Percentiles rank a stretch among this genome's conserved stretches.
phyloP scores from a whole-genome alignment of 2,329 filamentous ascomycete species.

The Aspergillus sp. region DNA sequence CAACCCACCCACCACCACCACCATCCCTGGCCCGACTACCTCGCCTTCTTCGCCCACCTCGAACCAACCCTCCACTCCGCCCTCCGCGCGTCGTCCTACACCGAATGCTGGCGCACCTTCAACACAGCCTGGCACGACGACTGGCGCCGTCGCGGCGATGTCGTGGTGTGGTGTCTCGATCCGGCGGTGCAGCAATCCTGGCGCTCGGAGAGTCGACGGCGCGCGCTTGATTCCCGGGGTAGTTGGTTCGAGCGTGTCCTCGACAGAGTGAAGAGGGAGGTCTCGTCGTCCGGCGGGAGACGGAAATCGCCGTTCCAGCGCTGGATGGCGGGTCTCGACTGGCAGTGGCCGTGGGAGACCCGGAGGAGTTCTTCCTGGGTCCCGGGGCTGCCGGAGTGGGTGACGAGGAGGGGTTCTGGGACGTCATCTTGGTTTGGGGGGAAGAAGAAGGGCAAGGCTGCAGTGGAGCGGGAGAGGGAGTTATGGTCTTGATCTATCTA shows the following conservation, averaged over 20 bases:
- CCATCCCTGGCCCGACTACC: constrained; percentile 41
- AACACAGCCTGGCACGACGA: constrained; percentile 58
- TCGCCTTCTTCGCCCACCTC: constrained; percentile 49
- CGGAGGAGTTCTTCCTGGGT: constrained; percentile 5
- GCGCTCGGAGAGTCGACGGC: constrained; percentile 20
- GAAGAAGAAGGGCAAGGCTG: constrained; percentile 4
- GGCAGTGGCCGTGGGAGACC: constrained; percentile 13
- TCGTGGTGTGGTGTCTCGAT: constrained; percentile 51
- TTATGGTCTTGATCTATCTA: constrained; percentile 10
- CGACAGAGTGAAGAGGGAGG: constrained; percentile 21
- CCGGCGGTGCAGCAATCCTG: constrained; percentile 25
- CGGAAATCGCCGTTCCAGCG: constrained; percentile 6
- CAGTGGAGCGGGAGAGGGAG: constrained; percentile 9
- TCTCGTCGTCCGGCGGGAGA: constrained; percentile 1
- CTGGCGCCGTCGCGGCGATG: constrained; percentile 50
- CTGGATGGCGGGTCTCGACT: constrained; percentile 6
- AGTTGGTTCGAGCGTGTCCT: constrained; percentile 29
- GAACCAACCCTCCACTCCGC: constrained; percentile 40
- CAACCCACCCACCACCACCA: constrained; percentile 16
- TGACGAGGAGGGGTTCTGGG: background rate
- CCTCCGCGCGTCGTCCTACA: constrained; percentile 41
- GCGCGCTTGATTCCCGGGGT: constrained; percentile 14
- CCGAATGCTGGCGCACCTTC: constrained; percentile 50
- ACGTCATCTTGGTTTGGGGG: background rate
- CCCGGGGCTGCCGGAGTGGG: background rate